Evolutionary conservation across 2,329 filamentous ascomycete genomes (phyloP).

Genomic region (Sporothrix humicola): DNA sequence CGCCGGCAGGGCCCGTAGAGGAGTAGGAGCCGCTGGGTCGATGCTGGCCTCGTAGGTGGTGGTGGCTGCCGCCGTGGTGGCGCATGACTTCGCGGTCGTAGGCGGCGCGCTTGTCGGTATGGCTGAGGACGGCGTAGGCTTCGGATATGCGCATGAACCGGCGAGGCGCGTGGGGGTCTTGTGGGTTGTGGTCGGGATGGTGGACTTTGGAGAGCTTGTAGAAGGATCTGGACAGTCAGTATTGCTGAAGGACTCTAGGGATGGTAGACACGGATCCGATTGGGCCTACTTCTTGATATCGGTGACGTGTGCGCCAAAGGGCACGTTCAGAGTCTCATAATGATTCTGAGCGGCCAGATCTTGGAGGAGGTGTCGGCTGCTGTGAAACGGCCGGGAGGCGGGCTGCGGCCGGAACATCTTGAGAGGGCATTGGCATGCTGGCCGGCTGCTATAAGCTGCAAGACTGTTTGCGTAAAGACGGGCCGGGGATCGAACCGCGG

Average conservation of each 20-base stretch:
- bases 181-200: slow-evolving; percentile 89
- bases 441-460: slow-evolving; percentile 12
- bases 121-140: slow-evolving; percentile 78
- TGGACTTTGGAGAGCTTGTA: slow-evolving; percentile 89
- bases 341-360: slow-evolving; percentile 60
- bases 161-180: slow-evolving; percentile 71
- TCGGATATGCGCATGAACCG: slow-evolving; percentile 85
- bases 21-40: slow-evolving; percentile 57
- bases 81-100: slow-evolving; percentile 77
- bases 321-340: slow-evolving; percentile 82
- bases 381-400: slow-evolving; percentile 40
- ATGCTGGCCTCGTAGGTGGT: slow-evolving; percentile 45
- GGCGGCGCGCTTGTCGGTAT: slow-evolving; percentile 72
- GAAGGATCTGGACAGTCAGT: slow-evolving; percentile 64
- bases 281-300: slow-evolving; percentile 80
- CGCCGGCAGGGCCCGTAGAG: slow-evolving; percentile 68
- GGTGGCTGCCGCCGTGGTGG: slow-evolving; percentile 44
- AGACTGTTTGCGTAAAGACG: slow-evolving; percentile 32
- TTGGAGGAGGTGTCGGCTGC: slow-evolving; percentile 40
- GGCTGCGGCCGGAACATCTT: neutral
- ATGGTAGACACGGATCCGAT: neutral
- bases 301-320: slow-evolving; percentile 67
- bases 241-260: neutral
- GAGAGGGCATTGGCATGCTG: slow-evolving; percentile 23
- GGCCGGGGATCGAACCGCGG: slow-evolving; percentile 34